Conservation (phyloP, 768 basidiomycete species). For the Leucocoprinus sp. region DNA sequence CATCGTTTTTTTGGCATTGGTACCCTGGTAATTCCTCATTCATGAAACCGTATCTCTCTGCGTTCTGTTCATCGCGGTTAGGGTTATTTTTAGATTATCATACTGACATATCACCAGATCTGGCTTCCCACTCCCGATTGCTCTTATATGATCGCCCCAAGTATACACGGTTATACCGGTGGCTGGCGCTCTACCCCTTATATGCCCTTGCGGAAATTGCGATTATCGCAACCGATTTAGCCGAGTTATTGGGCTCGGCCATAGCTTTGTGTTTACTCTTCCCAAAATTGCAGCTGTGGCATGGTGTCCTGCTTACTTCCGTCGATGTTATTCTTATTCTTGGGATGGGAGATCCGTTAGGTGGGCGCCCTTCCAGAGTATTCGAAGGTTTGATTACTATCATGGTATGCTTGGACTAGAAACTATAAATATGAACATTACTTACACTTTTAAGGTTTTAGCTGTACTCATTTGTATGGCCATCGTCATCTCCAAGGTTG, state of each 20-base stretch:
- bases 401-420: slow-evolving; percentile 35
- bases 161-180: slow-evolving; percentile 47
- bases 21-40: no score
- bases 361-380: slow-evolving; percentile 53
- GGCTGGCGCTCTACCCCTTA: slow-evolving; percentile 56
- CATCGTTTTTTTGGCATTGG: slow-evolving; percentile 1
- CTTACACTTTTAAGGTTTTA: slow-evolving; percentile 35
- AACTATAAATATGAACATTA: neutral
- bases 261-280: slow-evolving; percentile 75
- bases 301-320: slow-evolving; percentile 60
- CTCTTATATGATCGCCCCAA: slow-evolving; percentile 58
- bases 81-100: no score
- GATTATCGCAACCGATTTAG: slow-evolving; percentile 72
- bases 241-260: slow-evolving; percentile 75
- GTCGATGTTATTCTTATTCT: slow-evolving; percentile 66
- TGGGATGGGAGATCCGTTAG: slow-evolving; percentile 60
- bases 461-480: slow-evolving; percentile 73
- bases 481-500: slow-evolving; percentile 63
- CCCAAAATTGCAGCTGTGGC: slow-evolving; percentile 61
- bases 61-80: no score
- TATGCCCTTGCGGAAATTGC: slow-evolving; percentile 60
- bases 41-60: no score
- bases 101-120: slow-evolving; percentile 25
- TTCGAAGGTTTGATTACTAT: slow-evolving; percentile 61
- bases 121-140: slow-evolving; percentile 52